Conservation (phyloP, 345 rosid species). For the Eutrema japonicum region DNA sequence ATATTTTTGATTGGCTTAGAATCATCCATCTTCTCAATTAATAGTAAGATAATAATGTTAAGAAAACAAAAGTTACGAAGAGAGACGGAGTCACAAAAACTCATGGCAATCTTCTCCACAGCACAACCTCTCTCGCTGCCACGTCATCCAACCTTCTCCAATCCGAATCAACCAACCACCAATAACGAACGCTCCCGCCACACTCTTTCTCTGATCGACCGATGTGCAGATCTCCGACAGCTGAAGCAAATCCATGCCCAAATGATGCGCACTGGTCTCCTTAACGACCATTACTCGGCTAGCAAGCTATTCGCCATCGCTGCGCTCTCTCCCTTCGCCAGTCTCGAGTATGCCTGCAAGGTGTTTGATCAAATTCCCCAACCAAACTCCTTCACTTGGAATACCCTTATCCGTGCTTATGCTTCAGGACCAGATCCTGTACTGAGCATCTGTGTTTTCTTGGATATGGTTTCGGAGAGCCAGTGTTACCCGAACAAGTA, state of each 20-base stretch:
- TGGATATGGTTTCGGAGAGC: slow-evolving; percentile 54
- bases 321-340: slow-evolving; percentile 50
- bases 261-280: slow-evolving; percentile 59
- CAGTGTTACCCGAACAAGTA: slow-evolving; percentile 57
- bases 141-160: slow-evolving; percentile 38
- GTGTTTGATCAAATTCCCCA: slow-evolving; percentile 75
- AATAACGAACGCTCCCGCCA: slow-evolving; percentile 48
- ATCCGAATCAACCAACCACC: slow-evolving; percentile 37
- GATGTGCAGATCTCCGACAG: slow-evolving; percentile 49
- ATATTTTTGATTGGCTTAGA: too few species aligned
- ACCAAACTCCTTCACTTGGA: slow-evolving; percentile 72
- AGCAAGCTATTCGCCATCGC: slow-evolving; percentile 58
- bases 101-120: slow-evolving; percentile 37
- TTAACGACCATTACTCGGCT: slow-evolving; percentile 53
- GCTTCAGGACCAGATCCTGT: slow-evolving; percentile 64
- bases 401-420: slow-evolving; percentile 68
- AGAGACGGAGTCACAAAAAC: neutral
- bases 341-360: slow-evolving; percentile 66
- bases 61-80: neutral
- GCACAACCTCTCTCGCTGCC: slow-evolving; percentile 49
- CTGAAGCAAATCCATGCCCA: slow-evolving; percentile 65
- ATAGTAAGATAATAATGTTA: too few species aligned
- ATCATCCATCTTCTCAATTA: too few species aligned
- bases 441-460: slow-evolving; percentile 50
- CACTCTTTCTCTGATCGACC: slow-evolving; percentile 45